phyloP scores from a whole-genome alignment of 148 eudicot species.

The Chenopodium formosanum region DNA sequence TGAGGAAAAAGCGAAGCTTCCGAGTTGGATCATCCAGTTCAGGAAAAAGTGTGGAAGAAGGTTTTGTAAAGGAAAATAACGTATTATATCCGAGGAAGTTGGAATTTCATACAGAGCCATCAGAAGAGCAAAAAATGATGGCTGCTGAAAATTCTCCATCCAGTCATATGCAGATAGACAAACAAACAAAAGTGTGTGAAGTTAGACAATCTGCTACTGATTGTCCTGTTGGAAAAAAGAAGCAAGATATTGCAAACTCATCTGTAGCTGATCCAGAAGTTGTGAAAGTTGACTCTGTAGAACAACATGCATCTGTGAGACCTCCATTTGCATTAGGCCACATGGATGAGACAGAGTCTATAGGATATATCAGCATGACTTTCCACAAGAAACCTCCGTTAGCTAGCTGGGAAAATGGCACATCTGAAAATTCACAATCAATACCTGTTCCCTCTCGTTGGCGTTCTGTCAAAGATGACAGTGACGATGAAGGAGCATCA shows the following conservation, averaged over 20 bases:
- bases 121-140: conserved; percentile 27
- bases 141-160: conserved; percentile 25
- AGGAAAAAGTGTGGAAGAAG: conserved; percentile 29
- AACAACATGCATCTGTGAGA: conserved; percentile 20
- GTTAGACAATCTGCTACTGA: conserved; percentile 3
- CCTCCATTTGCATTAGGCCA: conserved; percentile 15
- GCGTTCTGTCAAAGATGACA: conserved; percentile 19
- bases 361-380: conserved; percentile 42
- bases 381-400: conserved; percentile 55
- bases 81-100: conserved; percentile 24
- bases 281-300: conserved; percentile 16
- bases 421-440: conserved; percentile 22
- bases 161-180: conserved; percentile 12
- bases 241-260: conserved; percentile 15
- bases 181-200: conserved; percentile 27
- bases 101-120: conserved; percentile 18
- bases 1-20: conserved; percentile 71
- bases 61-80: conserved; percentile 20
- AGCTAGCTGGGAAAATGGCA: conserved; percentile 32
- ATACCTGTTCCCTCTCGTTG: conserved; percentile 5
- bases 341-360: conserved; percentile 25
- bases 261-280: conserved; percentile 17
- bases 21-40: conserved; percentile 36
- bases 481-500: conserved; percentile 35
- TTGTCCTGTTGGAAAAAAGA: not conserved